phyloP scores from a whole-genome alignment of 2,329 filamentous ascomycete species.

The Fusarium euwallaceae region DNA sequence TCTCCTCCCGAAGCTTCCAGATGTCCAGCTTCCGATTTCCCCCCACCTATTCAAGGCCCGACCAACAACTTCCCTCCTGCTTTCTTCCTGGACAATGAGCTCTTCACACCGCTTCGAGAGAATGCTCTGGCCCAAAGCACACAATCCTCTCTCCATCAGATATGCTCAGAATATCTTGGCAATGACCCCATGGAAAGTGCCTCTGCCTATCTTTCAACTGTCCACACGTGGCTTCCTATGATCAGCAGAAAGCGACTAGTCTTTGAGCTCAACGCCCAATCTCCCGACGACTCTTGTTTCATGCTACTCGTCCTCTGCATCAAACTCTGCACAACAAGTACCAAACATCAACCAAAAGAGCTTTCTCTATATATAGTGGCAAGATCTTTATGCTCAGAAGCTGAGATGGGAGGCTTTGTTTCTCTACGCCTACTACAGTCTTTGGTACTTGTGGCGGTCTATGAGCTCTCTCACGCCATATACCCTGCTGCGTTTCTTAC shows the following conservation, averaged over 20 bases:
- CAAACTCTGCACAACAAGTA: conserved; percentile 22
- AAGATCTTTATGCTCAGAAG: conserved; percentile 18
- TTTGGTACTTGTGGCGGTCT: conserved; percentile 22
- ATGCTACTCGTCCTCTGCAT: conserved; percentile 36
- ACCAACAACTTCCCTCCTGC: conserved; percentile 7
- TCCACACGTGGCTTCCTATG: conserved; percentile 33
- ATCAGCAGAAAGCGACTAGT: conserved; percentile 34
- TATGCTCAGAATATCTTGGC: not conserved
- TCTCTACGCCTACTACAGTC: conserved; percentile 33
- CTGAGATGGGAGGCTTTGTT: conserved; percentile 26
- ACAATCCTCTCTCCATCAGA: not conserved
- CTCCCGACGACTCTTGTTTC: not conserved
- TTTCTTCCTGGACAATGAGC: conserved; percentile 32
- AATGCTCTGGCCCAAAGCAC: not conserved
- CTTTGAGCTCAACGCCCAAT: not conserved
- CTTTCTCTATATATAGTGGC: conserved; percentile 17
- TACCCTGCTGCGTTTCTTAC: conserved; percentile 39
- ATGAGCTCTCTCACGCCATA: conserved; percentile 30
- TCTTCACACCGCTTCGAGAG: conserved; percentile 13
- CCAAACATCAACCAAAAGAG: not conserved
- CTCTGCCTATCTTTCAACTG: conserved; percentile 21
- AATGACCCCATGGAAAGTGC: not conserved
- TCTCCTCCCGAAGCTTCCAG: not conserved
- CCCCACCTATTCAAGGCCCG: not conserved
- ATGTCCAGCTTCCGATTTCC: not conserved